phyloP scores from a whole-genome alignment of 2,329 filamentous ascomycete genomes.

The Xylariaceae sp. region DNA sequence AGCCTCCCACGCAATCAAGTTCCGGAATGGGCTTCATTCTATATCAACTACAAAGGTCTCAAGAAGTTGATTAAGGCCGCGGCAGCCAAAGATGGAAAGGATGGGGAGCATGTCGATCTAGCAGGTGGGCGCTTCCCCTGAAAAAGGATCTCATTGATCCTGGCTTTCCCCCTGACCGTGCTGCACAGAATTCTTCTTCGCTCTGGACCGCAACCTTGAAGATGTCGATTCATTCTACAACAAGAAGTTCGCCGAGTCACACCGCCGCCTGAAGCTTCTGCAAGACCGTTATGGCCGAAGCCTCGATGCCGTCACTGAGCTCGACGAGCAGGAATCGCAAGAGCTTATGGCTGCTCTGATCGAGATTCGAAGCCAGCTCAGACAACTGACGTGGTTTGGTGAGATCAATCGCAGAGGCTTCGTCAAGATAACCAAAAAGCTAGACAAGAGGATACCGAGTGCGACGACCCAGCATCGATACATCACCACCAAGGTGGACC shows the following conservation, averaged over 20 bases:
- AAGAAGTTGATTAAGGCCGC: slow-evolving; percentile 94
- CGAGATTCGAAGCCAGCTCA: slow-evolving; percentile 79
- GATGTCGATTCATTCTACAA: slow-evolving; percentile 97
- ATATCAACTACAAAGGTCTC: slow-evolving; percentile 86
- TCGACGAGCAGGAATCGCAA: slow-evolving; percentile 85
- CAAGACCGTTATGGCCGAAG: slow-evolving; percentile 81
- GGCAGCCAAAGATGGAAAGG: slow-evolving; percentile 58
- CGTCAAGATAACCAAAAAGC: slow-evolving; percentile 97
- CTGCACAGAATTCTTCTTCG: slow-evolving; percentile 85
- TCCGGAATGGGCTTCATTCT: slow-evolving; percentile 78
- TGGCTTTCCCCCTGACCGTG: slow-evolving; percentile 36
- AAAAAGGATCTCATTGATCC: slow-evolving; percentile 31
- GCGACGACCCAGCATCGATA: slow-evolving; percentile 79
- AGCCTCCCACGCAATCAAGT: slow-evolving; percentile 78
- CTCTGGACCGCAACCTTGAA: slow-evolving; percentile 93
- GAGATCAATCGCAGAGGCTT: slow-evolving; percentile 95
- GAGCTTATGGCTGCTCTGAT: slow-evolving; percentile 87
- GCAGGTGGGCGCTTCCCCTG: slow-evolving; percentile 64
- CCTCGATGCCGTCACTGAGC: slow-evolving; percentile 62
- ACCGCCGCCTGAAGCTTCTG: slow-evolving; percentile 77
- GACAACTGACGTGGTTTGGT: slow-evolving; percentile 95
- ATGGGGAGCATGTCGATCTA: slow-evolving; percentile 76
- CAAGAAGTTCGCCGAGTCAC: slow-evolving; percentile 83
- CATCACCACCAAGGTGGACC: slow-evolving; percentile 84
- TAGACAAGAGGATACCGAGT: slow-evolving; percentile 87